phyloP scores from a whole-genome alignment of 1,284 basidiomycete species.

The Amylostereum areolatum region DNA sequence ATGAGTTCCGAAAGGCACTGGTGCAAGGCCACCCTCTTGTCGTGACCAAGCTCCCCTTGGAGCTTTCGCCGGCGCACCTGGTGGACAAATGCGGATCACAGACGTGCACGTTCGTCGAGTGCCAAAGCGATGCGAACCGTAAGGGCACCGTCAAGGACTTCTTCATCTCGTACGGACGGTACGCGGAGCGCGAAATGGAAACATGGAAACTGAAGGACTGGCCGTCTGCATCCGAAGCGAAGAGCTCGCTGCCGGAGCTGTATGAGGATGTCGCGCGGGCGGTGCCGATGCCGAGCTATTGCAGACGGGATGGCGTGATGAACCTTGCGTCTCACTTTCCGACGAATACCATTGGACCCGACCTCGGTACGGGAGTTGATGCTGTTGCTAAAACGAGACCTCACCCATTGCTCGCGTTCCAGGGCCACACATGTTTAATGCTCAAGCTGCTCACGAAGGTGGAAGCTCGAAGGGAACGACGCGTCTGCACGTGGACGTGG shows the following conservation, averaged over 20 bases:
- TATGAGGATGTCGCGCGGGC: constrained; percentile 81
- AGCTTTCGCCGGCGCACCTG: constrained; percentile 64
- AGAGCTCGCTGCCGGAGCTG: constrained; percentile 77
- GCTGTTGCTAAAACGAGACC: constrained; percentile 1
- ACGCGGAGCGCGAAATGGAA: constrained; percentile 39
- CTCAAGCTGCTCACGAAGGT: constrained; percentile 58
- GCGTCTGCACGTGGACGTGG: constrained; percentile 93
- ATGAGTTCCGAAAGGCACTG: constrained; percentile 69
- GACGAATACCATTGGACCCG: constrained; percentile 75
- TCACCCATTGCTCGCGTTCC: neutral
- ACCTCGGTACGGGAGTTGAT: constrained; percentile 56
- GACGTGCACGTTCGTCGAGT: constrained; percentile 73
- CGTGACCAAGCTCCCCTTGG: constrained; percentile 72
- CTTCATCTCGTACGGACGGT: constrained; percentile 74
- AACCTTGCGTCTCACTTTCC: constrained; percentile 91
- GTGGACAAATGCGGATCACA: constrained; percentile 63
- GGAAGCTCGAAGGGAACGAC: constrained; percentile 77
- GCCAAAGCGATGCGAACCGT: constrained; percentile 63
- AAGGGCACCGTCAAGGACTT: constrained; percentile 70
- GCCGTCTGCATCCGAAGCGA: constrained; percentile 85
- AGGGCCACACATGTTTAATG: constrained; percentile 83
- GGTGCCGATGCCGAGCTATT: constrained; percentile 85
- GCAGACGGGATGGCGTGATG: constrained; percentile 80
- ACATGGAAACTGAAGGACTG: constrained; percentile 93
- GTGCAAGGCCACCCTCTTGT: constrained; percentile 68